Base-by-base conservation (phyloP, 2,329 filamentous ascomycete genomes). In the Phaeosphaeria sp. region DNA sequence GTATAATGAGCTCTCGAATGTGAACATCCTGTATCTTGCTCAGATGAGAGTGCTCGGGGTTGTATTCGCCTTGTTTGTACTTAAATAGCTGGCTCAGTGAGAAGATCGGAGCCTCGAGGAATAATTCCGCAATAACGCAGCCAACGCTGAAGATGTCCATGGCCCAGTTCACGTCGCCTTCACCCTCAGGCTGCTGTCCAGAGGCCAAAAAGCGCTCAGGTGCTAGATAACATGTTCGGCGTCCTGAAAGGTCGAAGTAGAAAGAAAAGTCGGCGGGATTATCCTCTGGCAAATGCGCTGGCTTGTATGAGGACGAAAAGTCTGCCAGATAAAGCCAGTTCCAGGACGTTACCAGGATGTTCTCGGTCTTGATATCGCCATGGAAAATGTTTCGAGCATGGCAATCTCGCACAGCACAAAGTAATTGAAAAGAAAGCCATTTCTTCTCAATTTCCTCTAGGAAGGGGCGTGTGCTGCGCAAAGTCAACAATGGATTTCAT, bases 291-390 rank as follows among this genome's bases (percentile, higher is more conserved):
- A 99, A 83, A 76, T 92, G 92, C 5, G 93, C 91, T 11, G 93
- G 95, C 74, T 99, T 99, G 81, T 96, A 98, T 0, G 91, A 90
- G 0, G 94, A 93, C 3, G 94, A 97, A 76, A 98, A 99, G 77
- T 99, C 95, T n/a, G 93, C 90, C 39, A 99, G 84, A 75, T 98
- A 99, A 2, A 99, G 84, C 95, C 96, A 99, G 80, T 98, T 97
- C 95, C 95, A 99, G 6, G 95, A 98, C 0, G 95, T 99, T 50
- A 99, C 94, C 48, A 99, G 82, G 36, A 96, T 88, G 71, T 99
- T 99, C 78, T 99, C 94, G 1, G 94, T 95, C 82, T 99, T 99
- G 81, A 99, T 98, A 73, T 99, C 96, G 56, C 95, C 96, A 74
- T 99, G 95, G 75, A 93, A 98, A 51, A 99, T 84, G 69, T 96